Conservation (phyloP, 805 yeast genomes). For the Wickerhamiella spandovensis region DNA sequence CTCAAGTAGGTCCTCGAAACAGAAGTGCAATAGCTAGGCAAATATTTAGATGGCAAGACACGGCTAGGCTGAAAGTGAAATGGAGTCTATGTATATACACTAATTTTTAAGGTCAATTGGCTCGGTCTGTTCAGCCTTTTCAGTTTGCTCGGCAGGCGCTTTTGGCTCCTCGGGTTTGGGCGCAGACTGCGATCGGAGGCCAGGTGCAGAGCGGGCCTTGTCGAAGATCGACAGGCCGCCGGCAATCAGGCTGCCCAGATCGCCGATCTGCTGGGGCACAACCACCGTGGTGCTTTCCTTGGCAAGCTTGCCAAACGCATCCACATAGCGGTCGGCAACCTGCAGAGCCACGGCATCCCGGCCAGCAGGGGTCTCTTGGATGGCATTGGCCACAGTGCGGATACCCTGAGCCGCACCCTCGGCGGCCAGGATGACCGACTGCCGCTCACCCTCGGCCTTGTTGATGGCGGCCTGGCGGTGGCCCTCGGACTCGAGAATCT, state of each 20-base stretch:
- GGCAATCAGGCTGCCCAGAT: constrained; percentile 60
- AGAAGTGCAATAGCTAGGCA: no score
- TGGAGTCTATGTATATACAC: background rate
- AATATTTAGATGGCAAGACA: no score
- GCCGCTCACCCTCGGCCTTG: constrained; percentile 72
- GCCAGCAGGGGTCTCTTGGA: constrained; percentile 55
- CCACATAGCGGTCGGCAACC: constrained; percentile 73
- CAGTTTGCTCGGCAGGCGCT: background rate
- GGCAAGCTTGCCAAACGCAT: constrained; percentile 69
- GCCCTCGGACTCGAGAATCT: constrained; percentile 78
- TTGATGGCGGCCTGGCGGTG: constrained; percentile 65
- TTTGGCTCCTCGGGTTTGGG: no score
- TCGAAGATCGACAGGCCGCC: constrained; percentile 63
- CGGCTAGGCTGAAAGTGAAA: no score
- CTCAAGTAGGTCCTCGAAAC: no score
- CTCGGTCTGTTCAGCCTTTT: background rate
- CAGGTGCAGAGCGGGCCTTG: constrained; percentile 1
- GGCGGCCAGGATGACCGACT: constrained; percentile 56
- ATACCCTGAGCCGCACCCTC: constrained; percentile 73
- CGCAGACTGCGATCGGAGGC: background rate
- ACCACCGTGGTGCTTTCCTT: constrained; percentile 70
- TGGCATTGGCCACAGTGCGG: constrained; percentile 49
- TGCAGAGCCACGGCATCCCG: constrained; percentile 63
- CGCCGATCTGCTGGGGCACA: constrained; percentile 63
- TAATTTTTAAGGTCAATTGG: background rate